A percentile compares a stretch with the other conserved stretches of the same genome.
These are phyloP conservation scores for Lomentospora prolificans DNA, from an alignment of 2,329 filamentous ascomycete genomes.

Conservation along the genomic window DNA sequence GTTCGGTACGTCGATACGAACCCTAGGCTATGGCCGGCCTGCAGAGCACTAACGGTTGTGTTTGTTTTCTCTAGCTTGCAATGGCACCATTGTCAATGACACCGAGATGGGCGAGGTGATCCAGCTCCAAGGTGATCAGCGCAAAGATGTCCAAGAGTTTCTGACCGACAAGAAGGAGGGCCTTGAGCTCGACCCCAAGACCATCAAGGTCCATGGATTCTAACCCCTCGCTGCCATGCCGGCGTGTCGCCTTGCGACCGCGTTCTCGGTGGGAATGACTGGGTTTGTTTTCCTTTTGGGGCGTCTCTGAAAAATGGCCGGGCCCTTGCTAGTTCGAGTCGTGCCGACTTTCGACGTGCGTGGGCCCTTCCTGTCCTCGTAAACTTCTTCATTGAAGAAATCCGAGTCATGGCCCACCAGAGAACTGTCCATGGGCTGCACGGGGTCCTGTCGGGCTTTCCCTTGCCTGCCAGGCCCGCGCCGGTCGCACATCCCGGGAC, in stretches of 20 bases:
- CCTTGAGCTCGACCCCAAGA: constrained; percentile 88
- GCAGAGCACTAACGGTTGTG: constrained; percentile 15
- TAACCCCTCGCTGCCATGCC: constrained; percentile 20
- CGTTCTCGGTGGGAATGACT: constrained; percentile 2
- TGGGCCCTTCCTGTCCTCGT: not conserved
- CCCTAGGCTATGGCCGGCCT: not conserved
- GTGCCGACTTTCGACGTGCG: not conserved
- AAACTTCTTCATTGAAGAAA: not conserved
- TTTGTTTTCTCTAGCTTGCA: constrained; percentile 60
- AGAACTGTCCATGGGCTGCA: not conserved
- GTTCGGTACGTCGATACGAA: constrained; percentile 56
- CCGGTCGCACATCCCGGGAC: not conserved
- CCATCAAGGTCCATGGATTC: constrained; percentile 73
- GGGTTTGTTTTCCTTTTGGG: constrained; percentile 4
- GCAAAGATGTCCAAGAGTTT: constrained; percentile 97
- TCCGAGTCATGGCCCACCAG: not conserved
- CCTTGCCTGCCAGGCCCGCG: not conserved
- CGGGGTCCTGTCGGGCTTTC: not conserved
- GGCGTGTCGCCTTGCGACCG: constrained; percentile 5
- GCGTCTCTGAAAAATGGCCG: not conserved
- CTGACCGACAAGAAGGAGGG: constrained; percentile 92
- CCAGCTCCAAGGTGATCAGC: constrained; percentile 98
- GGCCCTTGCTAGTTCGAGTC: not conserved
- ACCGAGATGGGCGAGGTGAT: constrained; percentile 98
- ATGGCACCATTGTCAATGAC: constrained; percentile 98